Percentiles rank a stretch among this genome's conserved stretches.
Evolutionary conservation across 2,329 filamentous ascomycete genomes (phyloP).

Genomic region (Aspergillus fumigatiaffinis): DNA sequence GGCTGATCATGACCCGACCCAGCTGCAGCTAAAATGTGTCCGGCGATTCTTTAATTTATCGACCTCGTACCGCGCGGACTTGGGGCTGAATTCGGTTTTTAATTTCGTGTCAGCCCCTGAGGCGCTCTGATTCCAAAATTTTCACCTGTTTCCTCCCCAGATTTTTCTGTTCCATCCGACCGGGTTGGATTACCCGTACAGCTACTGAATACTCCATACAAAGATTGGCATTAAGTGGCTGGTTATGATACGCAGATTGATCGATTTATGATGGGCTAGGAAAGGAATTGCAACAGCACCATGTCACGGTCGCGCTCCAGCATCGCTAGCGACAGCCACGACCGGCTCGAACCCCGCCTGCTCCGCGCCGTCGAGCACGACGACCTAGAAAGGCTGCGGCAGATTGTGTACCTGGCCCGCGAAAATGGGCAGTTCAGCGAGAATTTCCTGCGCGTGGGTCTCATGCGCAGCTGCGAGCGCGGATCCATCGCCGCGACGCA

Average conservation of each 20-base stretch:
- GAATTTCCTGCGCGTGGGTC: conserved; percentile 36
- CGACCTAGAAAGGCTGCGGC: conserved; percentile 29
- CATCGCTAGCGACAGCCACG: conserved; percentile 32
- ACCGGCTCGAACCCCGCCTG: conserved; percentile 41
- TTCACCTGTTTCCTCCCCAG: conserved; percentile 1
- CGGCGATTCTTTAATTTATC: conserved; percentile 8
- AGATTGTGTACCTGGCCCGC: conserved; percentile 30
- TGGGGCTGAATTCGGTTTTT: conserved; percentile 3
- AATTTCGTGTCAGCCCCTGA: conserved; percentile 6
- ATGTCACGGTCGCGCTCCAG: conserved; percentile 31
- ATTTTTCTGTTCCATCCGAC: conserved; percentile 14
- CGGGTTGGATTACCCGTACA: neutral
- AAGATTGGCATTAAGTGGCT: neutral
- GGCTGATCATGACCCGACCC: neutral
- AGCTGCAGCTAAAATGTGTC: conserved; percentile 3
- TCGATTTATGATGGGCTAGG: neutral
- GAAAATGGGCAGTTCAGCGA: conserved; percentile 35
- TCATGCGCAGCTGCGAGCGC: conserved; percentile 40
- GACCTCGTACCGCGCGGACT: conserved; percentile 3
- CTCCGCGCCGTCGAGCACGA: conserved; percentile 39
- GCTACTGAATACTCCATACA: neutral
- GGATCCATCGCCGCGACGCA: conserved; percentile 29
- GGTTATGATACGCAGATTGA: neutral
- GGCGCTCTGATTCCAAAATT: neutral
- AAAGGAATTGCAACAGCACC: conserved; percentile 4